Base-by-base conservation (phyloP, 768 basidiomycete species). In the Tulasnella sp. region DNA sequence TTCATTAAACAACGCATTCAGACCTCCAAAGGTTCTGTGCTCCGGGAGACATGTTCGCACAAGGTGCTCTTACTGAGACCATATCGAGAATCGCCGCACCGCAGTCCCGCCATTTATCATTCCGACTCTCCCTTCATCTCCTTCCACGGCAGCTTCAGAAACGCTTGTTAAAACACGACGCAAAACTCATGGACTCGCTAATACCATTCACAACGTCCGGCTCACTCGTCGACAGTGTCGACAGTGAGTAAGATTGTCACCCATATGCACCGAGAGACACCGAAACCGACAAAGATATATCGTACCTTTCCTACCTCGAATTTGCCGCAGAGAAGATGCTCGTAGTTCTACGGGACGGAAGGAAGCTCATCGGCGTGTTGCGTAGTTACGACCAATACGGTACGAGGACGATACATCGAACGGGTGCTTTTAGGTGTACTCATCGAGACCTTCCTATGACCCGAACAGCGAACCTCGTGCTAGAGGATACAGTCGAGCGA, bases 131-230 rank as follows among this genome's bases (percentile, higher is more conserved):
- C 47, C 47, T 26, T 26, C 47, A 19, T 52, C 47, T 52, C 47
- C 6, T 26, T 22, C 6, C 47, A 22, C 47, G n/a, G n/a, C 47
- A 52, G 26, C n/a, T n/a, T n/a, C n/a, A n/a, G n/a, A n/a, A n/a
- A n/a, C n/a, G n/a, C n/a, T n/a, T n/a, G n/a, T n/a, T n/a, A n/a
- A n/a, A n/a, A n/a, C n/a, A n/a, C n/a, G n/a, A n/a, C n/a, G n/a
- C n/a, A n/a, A n/a, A n/a, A n/a, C n/a, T n/a, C n/a, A 96, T 97
- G 94, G 94, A 97, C 83, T 94, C 94, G 71, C 83, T 98, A 76
- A 98, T 98, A 78, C 94, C 96, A 69, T 98, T 98, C 83, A 99
- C 97, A 74, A 99, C 97, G 26, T 98, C 95, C 68, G 97, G 97
- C 78, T 95, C 96, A 76, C 88, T 99, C 76, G 92, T 98, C 81